A percentile compares a stretch with the other conserved stretches of the same genome.
phyloP scores from a whole-genome alignment of 805 yeast species.

The Citeromyces matritensis region DNA sequence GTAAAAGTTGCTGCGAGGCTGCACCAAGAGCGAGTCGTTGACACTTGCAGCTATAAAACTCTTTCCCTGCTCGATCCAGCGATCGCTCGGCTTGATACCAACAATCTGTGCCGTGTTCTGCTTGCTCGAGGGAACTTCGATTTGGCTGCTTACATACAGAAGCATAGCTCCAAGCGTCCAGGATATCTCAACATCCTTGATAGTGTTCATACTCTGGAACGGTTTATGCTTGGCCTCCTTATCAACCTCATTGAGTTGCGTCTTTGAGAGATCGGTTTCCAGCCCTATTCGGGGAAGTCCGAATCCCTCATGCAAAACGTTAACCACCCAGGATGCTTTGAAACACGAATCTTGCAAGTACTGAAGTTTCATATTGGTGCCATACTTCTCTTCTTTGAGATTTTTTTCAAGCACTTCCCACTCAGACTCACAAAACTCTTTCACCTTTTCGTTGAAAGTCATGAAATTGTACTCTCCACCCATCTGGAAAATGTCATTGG shows the following conservation, averaged over 20 bases:
- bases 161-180: conserved; percentile 93
- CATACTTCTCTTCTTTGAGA: conserved; percentile 37
- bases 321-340: conserved; percentile 89
- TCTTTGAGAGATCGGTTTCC: conserved; percentile 20
- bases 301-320: conserved; percentile 84
- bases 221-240: conserved; percentile 29
- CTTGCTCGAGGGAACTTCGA: too few relatives aligned
- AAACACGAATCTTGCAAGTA: conserved; percentile 70
- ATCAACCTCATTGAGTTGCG: conserved; percentile 12
- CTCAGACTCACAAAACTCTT: conserved; percentile 58
- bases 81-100: conserved; percentile 27
- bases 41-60: too few relatives aligned
- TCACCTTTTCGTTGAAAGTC: conserved; percentile 49
- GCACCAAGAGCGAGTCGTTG: too few relatives aligned
- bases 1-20: too few relatives aligned
- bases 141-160: conserved; percentile 64
- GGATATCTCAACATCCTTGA: conserved; percentile 76
- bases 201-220: conserved; percentile 68
- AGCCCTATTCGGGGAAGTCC: conserved; percentile 62
- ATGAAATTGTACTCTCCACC: conserved; percentile 81
- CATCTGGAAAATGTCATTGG: conserved; percentile 77
- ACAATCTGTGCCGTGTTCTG: conserved; percentile 6
- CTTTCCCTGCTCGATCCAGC: too few relatives aligned
- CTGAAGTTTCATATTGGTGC: conserved; percentile 35
- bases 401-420: conserved; percentile 46